These are phyloP conservation scores for Aspergillus steynii DNA, from an alignment of 495 filamentous ascomycete genomes.

Conservation along the genomic window DNA sequence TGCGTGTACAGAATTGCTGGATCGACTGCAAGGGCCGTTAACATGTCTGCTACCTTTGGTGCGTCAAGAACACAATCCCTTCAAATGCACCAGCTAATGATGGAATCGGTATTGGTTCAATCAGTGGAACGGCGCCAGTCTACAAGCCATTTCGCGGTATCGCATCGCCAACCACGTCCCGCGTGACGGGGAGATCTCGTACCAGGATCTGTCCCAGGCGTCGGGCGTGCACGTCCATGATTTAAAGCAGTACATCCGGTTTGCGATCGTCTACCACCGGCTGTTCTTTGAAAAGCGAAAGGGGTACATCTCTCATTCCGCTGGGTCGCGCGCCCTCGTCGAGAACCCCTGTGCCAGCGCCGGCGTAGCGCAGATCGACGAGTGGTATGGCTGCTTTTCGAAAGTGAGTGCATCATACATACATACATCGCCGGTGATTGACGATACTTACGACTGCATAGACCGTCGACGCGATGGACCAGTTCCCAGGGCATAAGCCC, in stretches of 20 bases:
- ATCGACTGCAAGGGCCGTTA: slow-evolving; percentile 19
- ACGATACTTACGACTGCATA: background rate
- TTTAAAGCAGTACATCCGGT: slow-evolving; percentile 51
- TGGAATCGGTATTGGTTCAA: background rate
- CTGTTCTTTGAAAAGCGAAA: slow-evolving; percentile 54
- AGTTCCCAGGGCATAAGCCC: slow-evolving; percentile 1
- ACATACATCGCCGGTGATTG: background rate
- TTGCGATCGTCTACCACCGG: slow-evolving; percentile 52
- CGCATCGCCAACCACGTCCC: slow-evolving; percentile 30
- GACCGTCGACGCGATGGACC: background rate
- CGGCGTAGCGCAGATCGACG: background rate
- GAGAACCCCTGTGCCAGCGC: background rate
- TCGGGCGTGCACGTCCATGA: slow-evolving; percentile 44
- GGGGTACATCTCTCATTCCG: slow-evolving; percentile 50
- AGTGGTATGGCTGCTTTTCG: background rate
- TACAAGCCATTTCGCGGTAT: slow-evolving; percentile 36
- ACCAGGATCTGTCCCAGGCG: slow-evolving; percentile 41
- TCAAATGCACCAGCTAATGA: background rate
- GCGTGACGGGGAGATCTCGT: slow-evolving; percentile 38
- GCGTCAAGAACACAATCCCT: slow-evolving; percentile 1
- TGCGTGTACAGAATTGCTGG: slow-evolving; percentile 14
- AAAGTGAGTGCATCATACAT: background rate
- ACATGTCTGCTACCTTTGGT: slow-evolving; percentile 15
- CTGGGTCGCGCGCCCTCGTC: background rate
- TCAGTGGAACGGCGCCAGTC: slow-evolving; percentile 13